Evolutionary conservation across 2,329 filamentous ascomycete species (phyloP).

Genomic region (Fusarium sp.): DNA sequence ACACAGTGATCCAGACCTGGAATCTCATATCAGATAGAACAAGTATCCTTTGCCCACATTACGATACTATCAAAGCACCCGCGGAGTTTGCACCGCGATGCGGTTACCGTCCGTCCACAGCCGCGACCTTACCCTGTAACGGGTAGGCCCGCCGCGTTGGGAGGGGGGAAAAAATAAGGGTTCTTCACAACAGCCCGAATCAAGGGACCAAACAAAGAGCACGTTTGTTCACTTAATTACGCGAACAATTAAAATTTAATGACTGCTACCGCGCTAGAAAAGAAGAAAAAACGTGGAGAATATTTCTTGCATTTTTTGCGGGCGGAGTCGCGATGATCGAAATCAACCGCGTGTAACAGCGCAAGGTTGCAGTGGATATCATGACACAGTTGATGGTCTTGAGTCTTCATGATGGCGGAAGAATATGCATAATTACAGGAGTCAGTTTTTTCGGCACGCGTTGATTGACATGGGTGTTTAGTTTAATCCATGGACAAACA

Average conservation of each 20-base stretch:
- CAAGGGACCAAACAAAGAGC: conserved; percentile 4
- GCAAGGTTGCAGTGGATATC: background rate
- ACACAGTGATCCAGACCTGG: background rate
- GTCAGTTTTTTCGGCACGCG: conserved; percentile 1
- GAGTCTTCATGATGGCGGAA: background rate
- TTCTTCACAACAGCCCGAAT: conserved; percentile 1
- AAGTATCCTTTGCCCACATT: background rate
- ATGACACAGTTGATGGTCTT: background rate
- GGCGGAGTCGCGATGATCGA: conserved; percentile 28
- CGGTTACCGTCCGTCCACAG: background rate
- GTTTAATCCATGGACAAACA: conserved; percentile 6
- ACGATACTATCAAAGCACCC: background rate
- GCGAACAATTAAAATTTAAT: background rate
- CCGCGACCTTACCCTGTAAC: conserved; percentile 10
- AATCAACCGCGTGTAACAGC: conserved; percentile 18
- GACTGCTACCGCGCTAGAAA: conserved; percentile 1
- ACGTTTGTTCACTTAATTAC: background rate
- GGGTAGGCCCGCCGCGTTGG: background rate
- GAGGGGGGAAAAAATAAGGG: background rate
- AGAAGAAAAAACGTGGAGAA: conserved; percentile 1
- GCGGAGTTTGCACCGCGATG: background rate
- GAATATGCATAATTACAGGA: conserved; percentile 10
- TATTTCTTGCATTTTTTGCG: conserved; percentile 17
- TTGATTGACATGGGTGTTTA: background rate
- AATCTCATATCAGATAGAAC: background rate